Conservation (phyloP, 192 early-diverging fungal species). For the Rhizophagus clarus region DNA sequence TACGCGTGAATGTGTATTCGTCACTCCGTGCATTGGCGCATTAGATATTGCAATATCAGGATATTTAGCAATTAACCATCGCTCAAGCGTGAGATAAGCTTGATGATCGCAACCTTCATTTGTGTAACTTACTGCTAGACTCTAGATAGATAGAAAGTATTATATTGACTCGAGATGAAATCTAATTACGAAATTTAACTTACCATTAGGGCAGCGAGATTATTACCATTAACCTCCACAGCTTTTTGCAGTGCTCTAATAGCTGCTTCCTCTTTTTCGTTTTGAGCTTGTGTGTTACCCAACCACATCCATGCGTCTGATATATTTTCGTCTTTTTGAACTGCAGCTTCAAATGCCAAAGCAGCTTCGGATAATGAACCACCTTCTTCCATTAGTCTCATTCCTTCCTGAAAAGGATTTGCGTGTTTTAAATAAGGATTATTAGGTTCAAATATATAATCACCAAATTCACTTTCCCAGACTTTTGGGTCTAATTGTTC, state of each 20-base stretch:
- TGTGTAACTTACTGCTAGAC: slow-evolving; percentile 92
- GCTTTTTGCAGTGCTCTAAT: slow-evolving; percentile 90
- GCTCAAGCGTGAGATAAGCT: slow-evolving; percentile 87
- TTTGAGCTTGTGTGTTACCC: slow-evolving; percentile 94
- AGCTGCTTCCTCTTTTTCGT: slow-evolving; percentile 95
- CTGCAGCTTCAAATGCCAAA: slow-evolving; percentile 88
- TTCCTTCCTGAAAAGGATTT: slow-evolving; percentile 63
- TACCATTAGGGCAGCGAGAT: slow-evolving; percentile 67
- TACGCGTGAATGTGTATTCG: slow-evolving; percentile 62
- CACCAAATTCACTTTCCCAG: slow-evolving; percentile 59
- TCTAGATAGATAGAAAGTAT: slow-evolving; percentile 32
- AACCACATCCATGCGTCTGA: slow-evolving; percentile 87
- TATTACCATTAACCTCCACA: slow-evolving; percentile 73
- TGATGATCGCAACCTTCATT: slow-evolving; percentile 92
- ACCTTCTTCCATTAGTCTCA: slow-evolving; percentile 54
- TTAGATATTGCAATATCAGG: slow-evolving; percentile 49
- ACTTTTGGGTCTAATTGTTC: slow-evolving; percentile 39
- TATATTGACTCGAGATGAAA: slow-evolving; percentile 44
- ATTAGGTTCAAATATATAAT: slow-evolving; percentile 81
- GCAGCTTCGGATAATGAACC: slow-evolving; percentile 83
- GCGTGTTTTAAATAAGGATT: slow-evolving; percentile 72
- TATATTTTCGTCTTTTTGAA: slow-evolving; percentile 77
- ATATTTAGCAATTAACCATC: slow-evolving; percentile 86
- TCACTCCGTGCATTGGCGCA: slow-evolving; percentile 8
- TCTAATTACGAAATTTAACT: background rate